Evolutionary conservation across 345 rosid species (phyloP), one percentile per base, ranked within the genome.

Genomic region (Turnera subulata): DNA sequence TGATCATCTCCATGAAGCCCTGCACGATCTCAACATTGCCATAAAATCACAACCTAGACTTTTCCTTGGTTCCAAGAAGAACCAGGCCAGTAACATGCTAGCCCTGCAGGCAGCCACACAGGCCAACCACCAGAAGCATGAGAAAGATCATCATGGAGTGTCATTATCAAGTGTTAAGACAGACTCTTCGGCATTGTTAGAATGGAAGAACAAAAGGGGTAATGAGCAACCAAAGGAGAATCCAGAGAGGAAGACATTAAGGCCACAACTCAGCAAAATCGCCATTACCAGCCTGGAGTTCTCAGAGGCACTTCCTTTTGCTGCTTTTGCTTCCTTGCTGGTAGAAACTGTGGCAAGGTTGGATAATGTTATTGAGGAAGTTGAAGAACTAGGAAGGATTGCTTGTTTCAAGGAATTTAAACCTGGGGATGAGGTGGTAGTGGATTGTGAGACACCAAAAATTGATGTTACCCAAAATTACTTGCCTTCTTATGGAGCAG

Each of bases 251-350:
- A 87, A 74, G 66, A 65, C 60, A 40, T 45, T 91, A 50, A 74
- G 96, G 71, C 88, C 88, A 4, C 95, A 84, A 61, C 32, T 81
- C 70, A 84, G 92, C 45, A 85, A 80, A 64, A 73, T 82, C 4
- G 87, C 82, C 1, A 60, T 85, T 54, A 82, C 85, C 1, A 78
- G 84, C 21, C 75, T 87, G 0, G 93, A 87, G 52, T 90, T 90
- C 72, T 82, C 88, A 1, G 89, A 87, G 55, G 96, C 96, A n/a
- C 84, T 91, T 44, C 97, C 97, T 0, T 85, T 91, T 11, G 88
- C 96, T 8, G 91, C 91, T 25, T 91, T 91, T 58, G 95, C 91
- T 9, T 83, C 91, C 20, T 59, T 83, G 73, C 76, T 91, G 3
- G 82, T 82, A 68, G 91, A 91, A 56, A 73, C 80, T 26, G 86